Percentiles rank a stretch among this genome's conserved stretches.
Evolutionary conservation across 352 stramenopile species (phyloP).

Genomic region (Hyaloperonospora arabidopsidis): DNA sequence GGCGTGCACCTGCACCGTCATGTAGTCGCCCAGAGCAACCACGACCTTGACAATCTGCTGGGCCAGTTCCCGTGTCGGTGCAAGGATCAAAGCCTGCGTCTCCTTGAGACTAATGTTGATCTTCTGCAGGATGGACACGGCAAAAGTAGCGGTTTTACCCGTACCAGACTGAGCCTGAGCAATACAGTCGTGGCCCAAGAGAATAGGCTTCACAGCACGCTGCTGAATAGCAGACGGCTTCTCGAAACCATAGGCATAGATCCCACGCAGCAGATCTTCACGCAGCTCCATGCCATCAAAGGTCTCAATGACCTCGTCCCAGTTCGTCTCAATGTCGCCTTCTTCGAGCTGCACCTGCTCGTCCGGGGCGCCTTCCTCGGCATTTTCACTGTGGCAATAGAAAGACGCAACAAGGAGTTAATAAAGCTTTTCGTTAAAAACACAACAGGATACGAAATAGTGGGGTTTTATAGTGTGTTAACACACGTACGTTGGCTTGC

Average conservation of each 20-base stretch:
- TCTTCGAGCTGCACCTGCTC: slow-evolving; percentile 77
- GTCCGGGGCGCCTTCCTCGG: slow-evolving; percentile 47
- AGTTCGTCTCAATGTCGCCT: slow-evolving; percentile 97
- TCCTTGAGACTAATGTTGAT: slow-evolving; percentile 93
- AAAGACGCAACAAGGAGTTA: background rate
- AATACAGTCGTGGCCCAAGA: slow-evolving; percentile 97
- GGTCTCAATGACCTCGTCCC: slow-evolving; percentile 96
- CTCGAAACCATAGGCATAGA: slow-evolving; percentile 99
- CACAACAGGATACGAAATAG: too few relatives aligned
- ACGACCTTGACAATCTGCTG: slow-evolving; percentile 99
- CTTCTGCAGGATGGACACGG: slow-evolving; percentile 97
- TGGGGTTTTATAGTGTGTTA: too few relatives aligned
- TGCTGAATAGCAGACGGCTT: slow-evolving; percentile 99
- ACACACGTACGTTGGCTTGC: slow-evolving; percentile 41
- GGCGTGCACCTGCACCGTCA: slow-evolving; percentile 95
- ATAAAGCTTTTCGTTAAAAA: background rate
- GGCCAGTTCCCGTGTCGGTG: slow-evolving; percentile 98
- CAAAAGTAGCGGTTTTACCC: slow-evolving; percentile 99
- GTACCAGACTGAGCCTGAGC: slow-evolving; percentile 98
- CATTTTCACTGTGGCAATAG: slow-evolving; percentile 36
- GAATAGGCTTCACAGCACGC: slow-evolving; percentile 95
- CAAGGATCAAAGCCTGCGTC: slow-evolving; percentile 97
- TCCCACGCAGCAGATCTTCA: slow-evolving; percentile 97
- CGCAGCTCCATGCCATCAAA: slow-evolving; percentile 99
- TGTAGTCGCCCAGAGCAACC: slow-evolving; percentile 90